A percentile compares a stretch with the other conserved stretches of the same genome.
These are phyloP conservation scores for Phytopythium helicoides DNA, from an alignment of 352 stramenopile genomes.

Conservation along the genomic window DNA sequence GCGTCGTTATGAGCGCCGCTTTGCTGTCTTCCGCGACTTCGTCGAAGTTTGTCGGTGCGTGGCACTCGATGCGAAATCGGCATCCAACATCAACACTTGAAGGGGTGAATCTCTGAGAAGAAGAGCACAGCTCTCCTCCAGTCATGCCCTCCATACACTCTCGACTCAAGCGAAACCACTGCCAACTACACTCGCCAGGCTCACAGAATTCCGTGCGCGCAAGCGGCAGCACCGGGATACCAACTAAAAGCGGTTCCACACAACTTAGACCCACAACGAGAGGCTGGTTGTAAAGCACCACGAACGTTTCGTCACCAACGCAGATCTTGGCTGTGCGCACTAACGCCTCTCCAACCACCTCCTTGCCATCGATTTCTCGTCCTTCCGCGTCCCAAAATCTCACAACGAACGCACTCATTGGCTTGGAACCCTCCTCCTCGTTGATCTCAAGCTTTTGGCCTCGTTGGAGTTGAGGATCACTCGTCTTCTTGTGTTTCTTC, in stretches of 20 bases:
- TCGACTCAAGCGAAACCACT: slow-evolving; percentile 41
- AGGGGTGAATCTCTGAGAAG: slow-evolving; percentile 35
- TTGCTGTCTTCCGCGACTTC: slow-evolving; percentile 36
- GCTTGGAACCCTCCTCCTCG: not conserved
- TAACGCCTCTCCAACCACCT: slow-evolving; percentile 40
- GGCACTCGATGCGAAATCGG: slow-evolving; percentile 55
- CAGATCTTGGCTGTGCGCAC: slow-evolving; percentile 35
- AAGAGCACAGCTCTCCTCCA: slow-evolving; percentile 12
- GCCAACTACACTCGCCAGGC: slow-evolving; percentile 58
- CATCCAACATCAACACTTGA: slow-evolving; percentile 36
- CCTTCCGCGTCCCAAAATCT: slow-evolving; percentile 36
- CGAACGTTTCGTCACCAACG: slow-evolving; percentile 41
- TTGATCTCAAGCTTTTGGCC: not conserved
- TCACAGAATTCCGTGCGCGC: slow-evolving; percentile 60
- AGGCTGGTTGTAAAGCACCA: slow-evolving; percentile 61
- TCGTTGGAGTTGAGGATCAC: not conserved
- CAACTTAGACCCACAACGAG: slow-evolving; percentile 45
- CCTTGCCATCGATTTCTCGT: slow-evolving; percentile 32
- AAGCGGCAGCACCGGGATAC: slow-evolving; percentile 45
- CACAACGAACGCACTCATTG: slow-evolving; percentile 26
- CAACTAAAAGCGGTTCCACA: slow-evolving; percentile 43
- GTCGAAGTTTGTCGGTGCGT: slow-evolving; percentile 31
- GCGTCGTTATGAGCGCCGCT: slow-evolving; percentile 24
- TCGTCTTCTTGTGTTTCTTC: slow-evolving; percentile 17
- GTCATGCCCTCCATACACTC: not conserved